Evolutionary conservation across 2,329 filamentous ascomycete species (phyloP), one percentile per base, ranked within the genome.

Genomic region (Trichophyton schoenleinii): DNA sequence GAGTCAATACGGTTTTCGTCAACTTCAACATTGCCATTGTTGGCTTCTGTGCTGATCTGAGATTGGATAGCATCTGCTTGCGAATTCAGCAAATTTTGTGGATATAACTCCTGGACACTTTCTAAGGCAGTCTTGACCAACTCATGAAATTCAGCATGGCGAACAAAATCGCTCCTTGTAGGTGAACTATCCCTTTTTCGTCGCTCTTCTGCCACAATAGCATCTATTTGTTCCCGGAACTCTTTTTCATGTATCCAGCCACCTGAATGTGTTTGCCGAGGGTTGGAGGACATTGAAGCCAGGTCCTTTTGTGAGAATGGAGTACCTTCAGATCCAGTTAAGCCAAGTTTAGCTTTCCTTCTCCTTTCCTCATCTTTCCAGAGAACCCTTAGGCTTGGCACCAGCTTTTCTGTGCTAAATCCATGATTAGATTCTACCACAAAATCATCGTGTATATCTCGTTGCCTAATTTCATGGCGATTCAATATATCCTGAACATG

Each of bases 161-260:
- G 77, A 5, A 88, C 77, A 71, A 91, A 94, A 0, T 75, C 81
- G 67, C 92, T 91, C 0, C 76, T 79, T 6, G 28, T 25, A 11
- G n/a, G 13, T 11, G 82, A 64, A 8, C 77, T 70, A 4, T 71
- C 68, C 28, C 73, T 74, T 42, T 79, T 77, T 3, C 73, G 73
- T 63, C 77, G 81, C 70, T 96, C 91, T 25, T 86, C 79, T 0
- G 75, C 70, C 7, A 88, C 82, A 25, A 95, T 78, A 28, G 81
- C 75, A 34, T 77, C 73, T 1, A 95, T 77, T 66, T 87, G 80
- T 49, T 85, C 77, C 36, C 83, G 79, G 69, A 87, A 92, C 69
- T 96, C 91, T 55, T 89, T 85, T 71, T 97, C 92, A 66, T 96
- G 91, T 61, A 96, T 87, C 92, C 94, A 99, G 0, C 85, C 86